Base-by-base conservation (phyloP, 805 yeast species). In the Diddensiella caesifluorescens region DNA sequence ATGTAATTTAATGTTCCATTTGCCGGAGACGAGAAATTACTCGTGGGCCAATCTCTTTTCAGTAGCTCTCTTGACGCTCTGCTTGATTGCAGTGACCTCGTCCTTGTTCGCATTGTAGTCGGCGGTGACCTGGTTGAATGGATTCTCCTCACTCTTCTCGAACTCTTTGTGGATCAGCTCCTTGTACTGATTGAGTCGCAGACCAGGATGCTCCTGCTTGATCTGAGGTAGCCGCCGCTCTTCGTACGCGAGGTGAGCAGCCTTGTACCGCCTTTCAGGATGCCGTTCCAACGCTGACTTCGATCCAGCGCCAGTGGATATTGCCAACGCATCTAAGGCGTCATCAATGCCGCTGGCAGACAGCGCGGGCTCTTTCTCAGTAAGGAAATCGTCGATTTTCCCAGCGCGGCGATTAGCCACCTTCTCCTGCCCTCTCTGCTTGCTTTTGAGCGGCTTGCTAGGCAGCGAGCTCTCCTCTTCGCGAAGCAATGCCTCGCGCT, bases 191-290 rank as follows among this genome's bases (percentile, higher is more conserved):
- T 82, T 84, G 55, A 79, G 70, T 55, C 94, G 74, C 53, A 85
- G 68, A 10, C 95, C 95, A 3, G 89, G 88, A 53, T 79, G 69
- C 61, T 85, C 95, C 59, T 77, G 71, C 62, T 80, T 78, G 42
- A 81, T 44, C 55, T 81, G 86, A 4, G 92, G 90, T 31, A 82
- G 57, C 54, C 90, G 72, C 42, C 70, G 66, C 48, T 79, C 90
- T 54, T 84, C 86, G 55, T 65, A 85, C 1, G 84, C 86, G 9
- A 76, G 70, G 43, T 69, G 69, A 0, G 95, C 95, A 20, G 90
- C 86, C 67, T 84, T 85, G 63, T 80, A 83, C 57, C 95, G 75
- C 64, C 94, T 76, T 67, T 85, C 95, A 6, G 95, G 95, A 53
- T 85, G 95, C 61, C 87, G 78, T 46, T 85, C 95, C 39, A 85